Conservation (phyloP, 345 rosid genomes). For the Eucalyptus microcorys region DNA sequence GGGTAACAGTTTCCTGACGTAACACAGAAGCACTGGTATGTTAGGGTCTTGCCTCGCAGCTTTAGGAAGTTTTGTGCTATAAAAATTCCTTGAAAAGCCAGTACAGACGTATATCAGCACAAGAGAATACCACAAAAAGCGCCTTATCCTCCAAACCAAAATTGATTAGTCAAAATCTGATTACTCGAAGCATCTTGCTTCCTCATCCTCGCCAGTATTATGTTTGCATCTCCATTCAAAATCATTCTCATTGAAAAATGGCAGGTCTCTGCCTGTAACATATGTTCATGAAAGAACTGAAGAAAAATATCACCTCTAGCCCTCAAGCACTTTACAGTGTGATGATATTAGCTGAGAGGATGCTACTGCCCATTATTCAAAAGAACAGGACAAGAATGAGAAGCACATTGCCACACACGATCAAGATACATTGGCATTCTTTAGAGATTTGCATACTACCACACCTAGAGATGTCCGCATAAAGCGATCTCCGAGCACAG, state of each 20-base stretch:
- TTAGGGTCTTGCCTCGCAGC: background rate
- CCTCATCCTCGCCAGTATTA: background rate
- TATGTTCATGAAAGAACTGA: background rate
- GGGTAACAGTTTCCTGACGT: background rate
- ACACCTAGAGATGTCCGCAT: conserved; percentile 68
- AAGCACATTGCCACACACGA: background rate
- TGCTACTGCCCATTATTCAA: background rate
- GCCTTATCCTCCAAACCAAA: background rate
- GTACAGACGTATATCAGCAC: background rate
- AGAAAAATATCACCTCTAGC: background rate
- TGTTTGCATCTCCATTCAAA: background rate
- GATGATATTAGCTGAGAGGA: background rate
- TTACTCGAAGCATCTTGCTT: background rate
- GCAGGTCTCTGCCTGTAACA: background rate
- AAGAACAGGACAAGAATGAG: background rate
- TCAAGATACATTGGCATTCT: conserved; percentile 68
- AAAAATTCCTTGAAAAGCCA: background rate
- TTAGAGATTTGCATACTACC: conserved; percentile 39
- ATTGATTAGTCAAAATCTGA: background rate
- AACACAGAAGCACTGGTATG: background rate
- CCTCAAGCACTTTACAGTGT: background rate
- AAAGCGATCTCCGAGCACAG: conserved; percentile 43
- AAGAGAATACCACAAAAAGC: background rate
- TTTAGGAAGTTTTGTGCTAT: background rate
- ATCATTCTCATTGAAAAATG: background rate